These are phyloP conservation scores for Brassica rapa DNA, from an alignment of 345 rosid species.

Conservation along the genomic window DNA sequence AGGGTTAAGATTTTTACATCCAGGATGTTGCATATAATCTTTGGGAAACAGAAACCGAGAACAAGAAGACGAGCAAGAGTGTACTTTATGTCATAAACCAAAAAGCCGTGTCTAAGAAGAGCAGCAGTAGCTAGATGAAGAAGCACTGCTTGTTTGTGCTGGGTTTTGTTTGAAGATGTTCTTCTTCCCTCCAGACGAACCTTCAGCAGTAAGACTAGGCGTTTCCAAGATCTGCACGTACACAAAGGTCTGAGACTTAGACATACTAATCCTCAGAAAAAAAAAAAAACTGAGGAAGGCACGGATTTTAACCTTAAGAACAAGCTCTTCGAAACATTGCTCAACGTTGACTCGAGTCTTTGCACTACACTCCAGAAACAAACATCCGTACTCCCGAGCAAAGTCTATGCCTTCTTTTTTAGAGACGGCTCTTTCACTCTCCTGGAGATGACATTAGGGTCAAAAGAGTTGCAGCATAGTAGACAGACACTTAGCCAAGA, in stretches of 20 bases:
- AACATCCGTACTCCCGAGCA: constrained; percentile 89
- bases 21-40: constrained; percentile 28
- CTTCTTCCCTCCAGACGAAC: constrained; percentile 70
- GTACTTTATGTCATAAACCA: constrained; percentile 27
- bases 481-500: background rate
- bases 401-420: constrained; percentile 88
- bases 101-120: constrained; percentile 39
- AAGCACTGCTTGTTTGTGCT: constrained; percentile 44
- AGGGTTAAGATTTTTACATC: constrained; percentile 35
- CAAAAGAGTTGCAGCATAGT: background rate
- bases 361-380: constrained; percentile 93
- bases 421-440: constrained; percentile 87
- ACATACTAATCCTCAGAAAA: background rate
- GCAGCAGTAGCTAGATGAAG: constrained; percentile 64
- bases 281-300: background rate
- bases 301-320: constrained; percentile 58
- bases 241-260: background rate
- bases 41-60: constrained; percentile 11
- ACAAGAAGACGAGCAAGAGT: constrained; percentile 24
- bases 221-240: constrained; percentile 80
- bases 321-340: constrained; percentile 98
- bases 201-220: constrained; percentile 77
- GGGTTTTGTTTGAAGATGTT: constrained; percentile 85
- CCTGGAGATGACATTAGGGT: constrained; percentile 51
- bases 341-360: constrained; percentile 89